phyloP scores from a whole-genome alignment of 2,329 filamentous ascomycete genomes.

The Xylaria hypoxylon region DNA sequence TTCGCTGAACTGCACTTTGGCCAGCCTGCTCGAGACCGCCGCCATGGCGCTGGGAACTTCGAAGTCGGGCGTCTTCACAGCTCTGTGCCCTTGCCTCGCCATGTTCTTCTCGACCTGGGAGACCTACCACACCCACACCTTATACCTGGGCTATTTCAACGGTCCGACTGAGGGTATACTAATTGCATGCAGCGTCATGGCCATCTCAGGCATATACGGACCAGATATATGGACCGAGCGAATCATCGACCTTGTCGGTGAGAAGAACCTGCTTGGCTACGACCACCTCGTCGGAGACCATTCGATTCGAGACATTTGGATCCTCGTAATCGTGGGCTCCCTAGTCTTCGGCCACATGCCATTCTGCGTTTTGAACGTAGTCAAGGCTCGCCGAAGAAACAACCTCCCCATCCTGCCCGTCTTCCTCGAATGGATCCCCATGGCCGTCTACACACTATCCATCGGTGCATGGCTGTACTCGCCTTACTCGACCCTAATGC shows the following conservation, averaged over 20 bases:
- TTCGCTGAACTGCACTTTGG: conserved; percentile 95
- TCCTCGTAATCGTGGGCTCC: conserved; percentile 74
- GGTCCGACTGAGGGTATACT: conserved; percentile 95
- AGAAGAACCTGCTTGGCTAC: conserved; percentile 63
- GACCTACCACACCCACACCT: conserved; percentile 97
- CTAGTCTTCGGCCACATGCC: conserved; percentile 82
- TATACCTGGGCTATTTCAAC: conserved; percentile 97
- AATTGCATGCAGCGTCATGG: conserved; percentile 87
- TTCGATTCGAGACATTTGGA: conserved; percentile 90
- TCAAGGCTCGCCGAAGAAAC: conserved; percentile 76
- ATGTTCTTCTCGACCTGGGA: conserved; percentile 99
- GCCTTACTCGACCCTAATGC: conserved; percentile 83
- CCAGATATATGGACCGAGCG: conserved; percentile 86
- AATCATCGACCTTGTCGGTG: conserved; percentile 76
- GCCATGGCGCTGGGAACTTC: conserved; percentile 92
- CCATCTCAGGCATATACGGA: conserved; percentile 86
- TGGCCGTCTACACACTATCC: conserved; percentile 80
- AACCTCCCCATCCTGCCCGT: conserved; percentile 82
- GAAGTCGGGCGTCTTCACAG: conserved; percentile 88
- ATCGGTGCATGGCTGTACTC: conserved; percentile 89
- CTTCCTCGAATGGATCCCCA: conserved; percentile 94
- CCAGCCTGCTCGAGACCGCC: conserved; percentile 88
- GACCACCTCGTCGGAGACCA: conserved; percentile 73
- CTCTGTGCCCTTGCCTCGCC: conserved; percentile 87
- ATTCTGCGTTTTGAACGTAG: conserved; percentile 89